Base-by-base conservation (phyloP, 2,329 filamentous ascomycete species). In the Aspergillus candidus region DNA sequence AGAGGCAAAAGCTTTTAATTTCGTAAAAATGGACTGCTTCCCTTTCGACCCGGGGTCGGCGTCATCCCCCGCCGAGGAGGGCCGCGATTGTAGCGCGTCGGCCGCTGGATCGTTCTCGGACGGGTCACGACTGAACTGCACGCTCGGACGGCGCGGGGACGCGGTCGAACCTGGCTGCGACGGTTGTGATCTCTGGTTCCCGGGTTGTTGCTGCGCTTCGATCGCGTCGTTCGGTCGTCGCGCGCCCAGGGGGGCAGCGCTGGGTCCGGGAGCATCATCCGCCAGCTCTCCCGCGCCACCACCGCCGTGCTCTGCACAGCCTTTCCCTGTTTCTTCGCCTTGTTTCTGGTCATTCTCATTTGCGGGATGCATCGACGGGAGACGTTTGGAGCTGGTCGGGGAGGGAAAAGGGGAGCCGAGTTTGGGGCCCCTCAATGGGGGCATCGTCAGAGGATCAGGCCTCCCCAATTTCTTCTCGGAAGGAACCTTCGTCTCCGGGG, bases 1-100 rank as follows among this genome's bases (percentile, higher is more conserved):
- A 1, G 75, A 71, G 10, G 74, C 80, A 43, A 94, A 71, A 3
- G 86, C 83, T 61, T 86, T 88, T 50, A 94, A 67, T 62, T 85
- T 89, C 13, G 83, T 83, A 67, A 94, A 88, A 51, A 94, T 76
- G 17, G 84, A 83, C 15, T 78, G 77, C 43, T 66, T 72, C 47
- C 76, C 77, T 64, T 82, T 83, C 44, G 69, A 72, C 11, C 72
- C 64, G 7, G 71, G 69, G 32, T 86, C 85, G n/a, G 68, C 74
- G 40, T 85, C 82, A 36, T 74, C 73, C 0, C 55, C 63, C 27
- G 85, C 78, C 4, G 85, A 88, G 30, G 79, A 76, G 35, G 83
- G 76, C 46, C 82, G 75, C 29, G 76, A 78, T 52, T 82, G 79
- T 14, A 72, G 62, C 14, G 65, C 53, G 6, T 74, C 67, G 4